Evolutionary conservation across 192 early-diverging fungal species (phyloP), one percentile per base, ranked within the genome.

Genomic region (Chytriomyces sp.): DNA sequence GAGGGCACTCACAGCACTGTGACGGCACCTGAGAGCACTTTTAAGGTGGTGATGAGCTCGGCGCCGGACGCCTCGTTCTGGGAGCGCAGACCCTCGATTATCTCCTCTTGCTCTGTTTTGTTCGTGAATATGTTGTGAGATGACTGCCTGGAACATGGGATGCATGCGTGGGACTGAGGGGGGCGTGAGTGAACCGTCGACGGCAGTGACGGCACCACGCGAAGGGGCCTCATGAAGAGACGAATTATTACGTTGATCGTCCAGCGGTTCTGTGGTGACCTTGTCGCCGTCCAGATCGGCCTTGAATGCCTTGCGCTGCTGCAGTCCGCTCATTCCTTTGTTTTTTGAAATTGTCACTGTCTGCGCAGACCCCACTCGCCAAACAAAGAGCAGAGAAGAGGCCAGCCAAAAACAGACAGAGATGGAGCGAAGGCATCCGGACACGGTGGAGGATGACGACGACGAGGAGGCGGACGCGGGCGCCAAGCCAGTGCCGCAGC

Each of bases 171-270:
- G n/a, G n/a, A n/a, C n/a, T n/a, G n/a, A n/a, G n/a, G n/a, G n/a
- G n/a, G n/a, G n/a, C n/a, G n/a, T n/a, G n/a, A n/a, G n/a, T n/a
- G n/a, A n/a, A n/a, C n/a, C n/a, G n/a, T n/a, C n/a, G n/a, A n/a
- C n/a, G n/a, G n/a, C n/a, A n/a, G n/a, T n/a, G n/a, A n/a, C n/a
- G n/a, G n/a, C n/a, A n/a, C n/a, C n/a, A n/a, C n/a, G n/a, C 33
- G 30, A 37, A 31, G 3, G 33, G 33, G 6, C 12, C 39, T 39
- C 31, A n/a, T n/a, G n/a, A n/a, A n/a, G n/a, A n/a, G n/a, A n/a
- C n/a, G n/a, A n/a, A n/a, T 26, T 44, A 7, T 39, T 44, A 64
- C 62, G 62, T 41, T 64, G 62, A n/a, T 64, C 62, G 30, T 64
- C 62, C 6, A 64, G 28, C 7, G 62, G 62, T 25, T 64, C 62